Percentiles rank a stretch among this genome's conserved stretches.
phyloP scores from a whole-genome alignment of 176 grass and related monocot genomes.

The Themeda triandra region DNA sequence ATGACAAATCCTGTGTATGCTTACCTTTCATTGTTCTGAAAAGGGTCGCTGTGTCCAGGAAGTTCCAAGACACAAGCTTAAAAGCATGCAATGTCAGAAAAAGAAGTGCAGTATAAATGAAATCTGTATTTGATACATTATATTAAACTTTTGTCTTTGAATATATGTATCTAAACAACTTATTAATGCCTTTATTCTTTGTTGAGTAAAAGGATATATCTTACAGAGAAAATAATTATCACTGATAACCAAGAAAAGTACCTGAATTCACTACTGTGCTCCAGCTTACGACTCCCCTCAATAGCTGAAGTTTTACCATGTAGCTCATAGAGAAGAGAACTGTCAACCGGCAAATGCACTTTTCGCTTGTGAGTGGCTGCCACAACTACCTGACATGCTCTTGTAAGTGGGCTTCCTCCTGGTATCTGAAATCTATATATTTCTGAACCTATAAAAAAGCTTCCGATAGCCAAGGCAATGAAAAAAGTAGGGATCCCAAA shows the following conservation, averaged over 20 bases:
- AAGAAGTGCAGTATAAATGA: constrained; percentile 7
- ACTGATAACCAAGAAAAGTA: constrained; percentile 38
- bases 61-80: constrained; percentile 49
- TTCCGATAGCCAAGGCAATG: constrained; percentile 63
- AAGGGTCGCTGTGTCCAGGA: constrained; percentile 28
- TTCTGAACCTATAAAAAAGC: constrained; percentile 70
- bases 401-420: constrained; percentile 81
- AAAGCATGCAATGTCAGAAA: constrained; percentile 20
- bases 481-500: constrained; percentile 77
- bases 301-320: constrained; percentile 51
- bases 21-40: constrained; percentile 32
- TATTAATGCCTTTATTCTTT: background rate
- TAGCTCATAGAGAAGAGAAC: constrained; percentile 72
- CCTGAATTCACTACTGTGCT: constrained; percentile 70
- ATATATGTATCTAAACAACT: background rate
- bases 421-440: constrained; percentile 80
- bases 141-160: background rate
- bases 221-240: background rate
- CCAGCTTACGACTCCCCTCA: constrained; percentile 64
- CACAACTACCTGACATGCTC: constrained; percentile 75
- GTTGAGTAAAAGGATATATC: background rate
- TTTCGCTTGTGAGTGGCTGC: constrained; percentile 64
- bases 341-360: constrained; percentile 48
- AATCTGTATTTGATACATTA: constrained; percentile 2
- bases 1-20: background rate